Evolutionary conservation across 2,329 filamentous ascomycete species (phyloP).

Genomic region (Dothidotthia symphoricarpi): DNA sequence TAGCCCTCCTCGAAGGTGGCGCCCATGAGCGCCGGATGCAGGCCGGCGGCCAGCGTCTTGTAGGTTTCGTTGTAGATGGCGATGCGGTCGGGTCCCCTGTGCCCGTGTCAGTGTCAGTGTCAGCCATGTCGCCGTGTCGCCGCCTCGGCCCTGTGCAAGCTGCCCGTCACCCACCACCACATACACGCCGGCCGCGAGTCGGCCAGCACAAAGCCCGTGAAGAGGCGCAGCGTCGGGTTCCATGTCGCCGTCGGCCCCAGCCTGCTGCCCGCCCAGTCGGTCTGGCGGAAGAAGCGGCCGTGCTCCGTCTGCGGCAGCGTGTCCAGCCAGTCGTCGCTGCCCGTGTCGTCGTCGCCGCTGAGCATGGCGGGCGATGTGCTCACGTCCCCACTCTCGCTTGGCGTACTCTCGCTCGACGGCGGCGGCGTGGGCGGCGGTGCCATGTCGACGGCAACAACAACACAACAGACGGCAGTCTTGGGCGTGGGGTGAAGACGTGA

Average conservation of each 20-base stretch:
- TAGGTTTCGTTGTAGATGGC: slow-evolving; percentile 38
- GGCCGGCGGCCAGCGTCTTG: slow-evolving; percentile 24
- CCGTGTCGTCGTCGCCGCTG: slow-evolving; percentile 1
- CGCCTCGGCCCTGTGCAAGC: too few species aligned
- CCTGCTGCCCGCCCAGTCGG: slow-evolving; percentile 27
- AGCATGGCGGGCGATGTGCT: too few species aligned
- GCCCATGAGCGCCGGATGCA: slow-evolving; percentile 36
- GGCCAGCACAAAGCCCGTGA: slow-evolving; percentile 31
- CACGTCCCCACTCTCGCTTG: too few species aligned
- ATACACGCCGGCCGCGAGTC: slow-evolving; percentile 35
- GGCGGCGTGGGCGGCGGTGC: too few species aligned
- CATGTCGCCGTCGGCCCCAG: slow-evolving; percentile 29
- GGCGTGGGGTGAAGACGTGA: too few species aligned
- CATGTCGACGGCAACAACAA: too few species aligned
- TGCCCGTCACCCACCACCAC: slow-evolving; percentile 29
- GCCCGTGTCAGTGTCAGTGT: not conserved
- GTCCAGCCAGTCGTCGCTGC: slow-evolving; percentile 29
- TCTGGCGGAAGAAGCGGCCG: slow-evolving; percentile 34
- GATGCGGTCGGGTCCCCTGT: slow-evolving; percentile 28
- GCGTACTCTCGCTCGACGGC: too few species aligned
- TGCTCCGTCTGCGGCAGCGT: slow-evolving; percentile 32
- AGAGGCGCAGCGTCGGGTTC: slow-evolving; percentile 30
- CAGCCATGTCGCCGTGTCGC: too few species aligned
- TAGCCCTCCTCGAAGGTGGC: slow-evolving; percentile 28
- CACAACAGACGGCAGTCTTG: too few species aligned